These are phyloP conservation scores for Earliella scabrosa DNA, from an alignment of 1,284 basidiomycete species.

Conservation along the genomic window DNA sequence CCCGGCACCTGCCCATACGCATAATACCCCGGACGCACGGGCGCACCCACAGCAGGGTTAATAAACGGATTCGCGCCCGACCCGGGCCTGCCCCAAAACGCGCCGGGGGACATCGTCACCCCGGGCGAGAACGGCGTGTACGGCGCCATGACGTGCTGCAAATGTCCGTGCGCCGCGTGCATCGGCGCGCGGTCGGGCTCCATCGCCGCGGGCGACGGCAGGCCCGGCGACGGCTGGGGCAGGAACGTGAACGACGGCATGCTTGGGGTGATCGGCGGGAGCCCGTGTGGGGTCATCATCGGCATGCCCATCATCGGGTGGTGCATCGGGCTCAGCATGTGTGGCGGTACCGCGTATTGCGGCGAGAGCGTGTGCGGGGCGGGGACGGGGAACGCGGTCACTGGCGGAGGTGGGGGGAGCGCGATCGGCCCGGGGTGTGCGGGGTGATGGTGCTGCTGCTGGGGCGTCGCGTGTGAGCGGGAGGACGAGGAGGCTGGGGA, in stretches of 20 bases:
- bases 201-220: slow-evolving; percentile 13
- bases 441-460: slow-evolving; percentile 50
- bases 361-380: slow-evolving; percentile 39
- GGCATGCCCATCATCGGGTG: slow-evolving; percentile 38
- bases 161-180: slow-evolving; percentile 22
- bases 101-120: slow-evolving; percentile 71
- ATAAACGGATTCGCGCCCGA: slow-evolving; percentile 56
- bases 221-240: slow-evolving; percentile 43
- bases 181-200: slow-evolving; percentile 14
- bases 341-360: slow-evolving; percentile 31
- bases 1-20: slow-evolving; percentile 13
- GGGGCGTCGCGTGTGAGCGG: slow-evolving; percentile 27
- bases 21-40: slow-evolving; percentile 42
- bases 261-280: slow-evolving; percentile 78
- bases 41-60: slow-evolving; percentile 73
- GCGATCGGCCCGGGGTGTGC: slow-evolving; percentile 74
- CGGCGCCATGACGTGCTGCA: slow-evolving; percentile 32
- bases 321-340: slow-evolving; percentile 38
- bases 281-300: slow-evolving; percentile 65
- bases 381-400: slow-evolving; percentile 45
- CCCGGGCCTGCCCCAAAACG: slow-evolving; percentile 66
- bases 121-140: slow-evolving; percentile 62
- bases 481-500: slow-evolving; percentile 13
- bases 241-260: slow-evolving; percentile 80
- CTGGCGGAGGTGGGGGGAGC: slow-evolving; percentile 60